Base-by-base conservation (phyloP, 306 rosid genomes). In the Mucuna pruriens region DNA sequence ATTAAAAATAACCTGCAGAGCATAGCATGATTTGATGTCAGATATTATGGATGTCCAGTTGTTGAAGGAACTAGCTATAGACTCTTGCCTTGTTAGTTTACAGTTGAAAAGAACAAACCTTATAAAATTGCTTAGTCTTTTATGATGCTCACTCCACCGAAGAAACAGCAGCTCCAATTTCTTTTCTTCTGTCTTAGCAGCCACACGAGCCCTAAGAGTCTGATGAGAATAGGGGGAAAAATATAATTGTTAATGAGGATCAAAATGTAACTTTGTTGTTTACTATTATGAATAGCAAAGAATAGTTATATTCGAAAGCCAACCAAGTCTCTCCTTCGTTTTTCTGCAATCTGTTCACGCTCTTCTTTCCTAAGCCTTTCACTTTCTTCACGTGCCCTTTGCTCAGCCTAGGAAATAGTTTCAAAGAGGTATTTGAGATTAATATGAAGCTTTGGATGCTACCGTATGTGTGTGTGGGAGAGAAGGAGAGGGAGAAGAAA, bases 121-220 rank as follows among this genome's bases (percentile, higher is more conserved):
- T 95, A 90, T 90, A 87, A 90, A 95, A 93, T 90, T 93, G 94
- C 90, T 55, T 80, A 95, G 96, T 88, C 89, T 92, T 82, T 87
- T 92, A 65, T 93, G 92, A 88, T 95, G 99, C 79, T 91, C 99
- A 86, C 91, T 90, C 99, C 99, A 95, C 84, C 80, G 94, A 86
- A 95, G 94, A 89, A 90, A 95, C 83, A 95, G 94, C 87, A 95
- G 84, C 90, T 95, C 99, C 92, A 95, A 84, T 75, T 91, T 93
- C 89, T 95, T 95, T 84, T 93, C 99, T 86, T 95, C 99, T 1
- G 99, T 94, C 86, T 95, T 95, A 78, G 97, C 99, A 84, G 94
- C 88, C 84, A 95, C 96, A 49, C 99, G 98, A 75, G 99, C 99
- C 63, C 94, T 88, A 71, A 95, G 98, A 83, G 92, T 93, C 99